Conservation (phyloP, 2,329 filamentous ascomycete species). For the Trematosphaeria pertusa region DNA sequence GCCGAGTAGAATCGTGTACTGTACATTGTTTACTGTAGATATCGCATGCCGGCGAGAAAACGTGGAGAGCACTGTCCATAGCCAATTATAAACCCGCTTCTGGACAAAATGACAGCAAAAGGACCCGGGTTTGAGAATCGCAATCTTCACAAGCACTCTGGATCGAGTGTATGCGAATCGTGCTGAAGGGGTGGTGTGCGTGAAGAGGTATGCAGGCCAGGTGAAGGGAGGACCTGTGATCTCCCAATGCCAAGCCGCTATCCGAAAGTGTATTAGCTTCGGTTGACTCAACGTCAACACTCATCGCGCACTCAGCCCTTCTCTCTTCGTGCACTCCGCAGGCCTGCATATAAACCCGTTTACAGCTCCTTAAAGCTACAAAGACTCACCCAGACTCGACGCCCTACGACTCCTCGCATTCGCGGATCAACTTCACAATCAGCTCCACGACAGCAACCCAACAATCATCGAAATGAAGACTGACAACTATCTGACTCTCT, state of each 20-base stretch:
- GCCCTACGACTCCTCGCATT: no score
- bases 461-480: slow-evolving; percentile 48
- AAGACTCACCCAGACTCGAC: no score
- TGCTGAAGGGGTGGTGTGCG: no score
- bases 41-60: not conserved
- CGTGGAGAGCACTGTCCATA: no score
- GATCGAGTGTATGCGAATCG: no score
- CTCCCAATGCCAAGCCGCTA: slow-evolving; percentile 15
- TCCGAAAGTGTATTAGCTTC: not conserved
- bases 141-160: no score
- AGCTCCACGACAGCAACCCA: not conserved
- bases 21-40: not conserved
- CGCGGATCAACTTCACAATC: no score
- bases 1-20: slow-evolving; percentile 27
- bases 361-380: not conserved
- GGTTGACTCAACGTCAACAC: not conserved
- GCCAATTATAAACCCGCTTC: no score
- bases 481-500: slow-evolving; percentile 58
- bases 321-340: slow-evolving; percentile 9
- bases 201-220: no score
- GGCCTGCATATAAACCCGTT: not conserved
- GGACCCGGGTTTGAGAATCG: no score
- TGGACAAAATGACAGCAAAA: no score
- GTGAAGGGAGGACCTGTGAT: no score
- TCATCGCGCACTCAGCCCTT: slow-evolving; percentile 2